A percentile compares a stretch with the other conserved stretches of the same genome.
phyloP scores from a whole-genome alignment of 2,329 filamentous ascomycete genomes.

The Pseudogymnoascus pannorum region DNA sequence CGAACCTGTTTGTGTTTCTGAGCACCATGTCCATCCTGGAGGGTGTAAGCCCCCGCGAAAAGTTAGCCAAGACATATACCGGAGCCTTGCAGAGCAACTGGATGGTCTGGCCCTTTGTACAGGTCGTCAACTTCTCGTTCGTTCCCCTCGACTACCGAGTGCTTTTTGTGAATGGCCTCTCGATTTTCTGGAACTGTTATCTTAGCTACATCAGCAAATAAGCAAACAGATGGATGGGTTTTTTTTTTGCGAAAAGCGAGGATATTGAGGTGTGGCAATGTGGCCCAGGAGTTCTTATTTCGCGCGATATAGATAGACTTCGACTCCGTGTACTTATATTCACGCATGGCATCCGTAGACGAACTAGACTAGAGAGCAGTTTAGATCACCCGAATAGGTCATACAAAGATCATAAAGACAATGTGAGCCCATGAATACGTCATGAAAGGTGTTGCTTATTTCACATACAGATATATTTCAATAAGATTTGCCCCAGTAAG shows the following conservation, averaged over 20 bases:
- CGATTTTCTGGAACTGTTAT: constrained; percentile 46
- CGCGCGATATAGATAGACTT: not conserved
- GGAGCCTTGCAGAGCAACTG: constrained; percentile 60
- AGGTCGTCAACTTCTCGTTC: constrained; percentile 62
- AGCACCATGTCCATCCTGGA: constrained; percentile 62
- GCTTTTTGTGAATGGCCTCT: constrained; percentile 63
- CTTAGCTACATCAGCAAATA: constrained; percentile 30
- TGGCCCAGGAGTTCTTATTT: not conserved
- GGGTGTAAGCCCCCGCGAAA: constrained; percentile 50
- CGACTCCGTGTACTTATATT: not conserved
- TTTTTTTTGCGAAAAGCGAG: not conserved
- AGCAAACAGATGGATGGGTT: not conserved
- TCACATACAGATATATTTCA: not conserved
- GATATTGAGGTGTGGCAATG: not conserved
- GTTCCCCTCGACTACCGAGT: constrained; percentile 62
- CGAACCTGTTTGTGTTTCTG: constrained; percentile 58
- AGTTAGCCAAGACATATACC: constrained; percentile 51
- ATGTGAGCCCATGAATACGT: not conserved
- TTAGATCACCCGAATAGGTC: not conserved
- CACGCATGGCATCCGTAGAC: not conserved
- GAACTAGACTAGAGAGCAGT: not conserved
- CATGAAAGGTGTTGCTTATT: not conserved
- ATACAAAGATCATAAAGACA: not conserved
- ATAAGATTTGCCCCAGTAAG: not conserved
- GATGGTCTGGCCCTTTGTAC: constrained; percentile 63